Evolutionary conservation across 129 eudicot species (phyloP).

Genomic region (Deinandra increscens): DNA sequence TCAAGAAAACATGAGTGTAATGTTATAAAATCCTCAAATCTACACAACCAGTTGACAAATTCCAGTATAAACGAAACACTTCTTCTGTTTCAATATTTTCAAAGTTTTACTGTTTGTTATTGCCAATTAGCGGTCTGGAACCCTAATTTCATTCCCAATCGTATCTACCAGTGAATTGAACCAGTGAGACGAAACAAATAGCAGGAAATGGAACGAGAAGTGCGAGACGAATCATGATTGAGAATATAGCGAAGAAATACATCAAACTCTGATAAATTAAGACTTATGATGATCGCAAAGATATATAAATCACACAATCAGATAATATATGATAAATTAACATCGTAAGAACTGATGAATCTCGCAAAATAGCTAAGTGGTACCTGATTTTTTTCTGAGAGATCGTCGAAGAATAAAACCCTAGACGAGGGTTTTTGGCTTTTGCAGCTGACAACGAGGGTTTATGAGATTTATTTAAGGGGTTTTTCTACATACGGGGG

Average conservation of each 20-base stretch:
- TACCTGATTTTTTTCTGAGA: conserved; percentile 14
- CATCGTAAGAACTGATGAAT: not conserved
- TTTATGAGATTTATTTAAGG: conserved; percentile 31
- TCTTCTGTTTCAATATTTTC: no score
- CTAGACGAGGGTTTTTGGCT: conserved; percentile 38
- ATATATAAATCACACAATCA: not conserved
- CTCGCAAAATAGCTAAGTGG: not conserved
- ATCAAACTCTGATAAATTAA: conserved; percentile 3
- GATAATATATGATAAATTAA: not conserved
- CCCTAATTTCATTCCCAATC: not conserved
- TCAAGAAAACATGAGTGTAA: not conserved
- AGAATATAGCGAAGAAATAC: not conserved
- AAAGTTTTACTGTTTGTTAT: no score
- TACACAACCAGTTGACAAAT: not conserved
- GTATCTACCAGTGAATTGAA: not conserved
- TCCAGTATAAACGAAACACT: no score
- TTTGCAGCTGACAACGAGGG: conserved; percentile 14
- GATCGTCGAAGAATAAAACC: conserved; percentile 41
- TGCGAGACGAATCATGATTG: not conserved
- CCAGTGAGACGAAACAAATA: not conserved
- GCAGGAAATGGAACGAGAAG: conserved; percentile 3
- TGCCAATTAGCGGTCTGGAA: no score
- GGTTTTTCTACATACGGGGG: not conserved
- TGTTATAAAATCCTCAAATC: not conserved
- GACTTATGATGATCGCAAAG: not conserved